Percentiles rank a stretch among this genome's conserved stretches.
Evolutionary conservation across 2,329 filamentous ascomycete genomes (phyloP).

Genomic region (Sporothrix curviconia): DNA sequence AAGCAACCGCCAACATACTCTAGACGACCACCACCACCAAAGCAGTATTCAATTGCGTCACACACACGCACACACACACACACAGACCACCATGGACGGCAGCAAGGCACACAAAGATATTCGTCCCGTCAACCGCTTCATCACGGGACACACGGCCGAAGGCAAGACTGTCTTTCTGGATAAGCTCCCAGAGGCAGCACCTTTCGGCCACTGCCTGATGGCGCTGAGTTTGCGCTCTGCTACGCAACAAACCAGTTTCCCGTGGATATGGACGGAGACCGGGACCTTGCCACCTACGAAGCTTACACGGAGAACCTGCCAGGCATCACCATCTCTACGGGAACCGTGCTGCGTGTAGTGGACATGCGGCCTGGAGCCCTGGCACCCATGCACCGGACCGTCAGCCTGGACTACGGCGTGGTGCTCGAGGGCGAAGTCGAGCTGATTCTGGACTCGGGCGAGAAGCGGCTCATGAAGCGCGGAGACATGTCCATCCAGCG

Average conservation of each 20-base stretch:
- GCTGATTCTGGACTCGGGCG: constrained; percentile 38
- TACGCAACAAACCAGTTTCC: constrained; percentile 17
- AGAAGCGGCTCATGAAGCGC: constrained; percentile 32
- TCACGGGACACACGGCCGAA: constrained; percentile 19
- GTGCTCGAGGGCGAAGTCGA: constrained; percentile 16
- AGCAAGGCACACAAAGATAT: not conserved
- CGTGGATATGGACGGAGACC: constrained; percentile 5
- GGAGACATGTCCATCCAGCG: constrained; percentile 42
- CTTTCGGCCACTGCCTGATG: constrained; percentile 12
- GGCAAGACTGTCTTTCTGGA: constrained; percentile 17
- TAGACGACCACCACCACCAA: too few species aligned
- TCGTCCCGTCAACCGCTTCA: constrained; percentile 15
- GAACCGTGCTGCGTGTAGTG: constrained; percentile 15
- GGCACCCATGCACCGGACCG: constrained; percentile 20
- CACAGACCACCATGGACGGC: not conserved
- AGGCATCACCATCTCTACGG: constrained; percentile 15
- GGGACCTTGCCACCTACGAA: constrained; percentile 16
- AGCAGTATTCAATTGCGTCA: too few species aligned
- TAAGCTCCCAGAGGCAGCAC: constrained; percentile 7
- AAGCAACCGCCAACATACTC: too few species aligned
- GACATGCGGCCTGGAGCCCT: constrained; percentile 17
- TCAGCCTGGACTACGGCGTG: constrained; percentile 29
- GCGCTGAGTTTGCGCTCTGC: constrained; percentile 14
- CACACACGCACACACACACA: not conserved
- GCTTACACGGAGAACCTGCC: constrained; percentile 10